phyloP scores from a whole-genome alignment of 2,329 filamentous ascomycete genomes.

The Tympanopsis confertula region DNA sequence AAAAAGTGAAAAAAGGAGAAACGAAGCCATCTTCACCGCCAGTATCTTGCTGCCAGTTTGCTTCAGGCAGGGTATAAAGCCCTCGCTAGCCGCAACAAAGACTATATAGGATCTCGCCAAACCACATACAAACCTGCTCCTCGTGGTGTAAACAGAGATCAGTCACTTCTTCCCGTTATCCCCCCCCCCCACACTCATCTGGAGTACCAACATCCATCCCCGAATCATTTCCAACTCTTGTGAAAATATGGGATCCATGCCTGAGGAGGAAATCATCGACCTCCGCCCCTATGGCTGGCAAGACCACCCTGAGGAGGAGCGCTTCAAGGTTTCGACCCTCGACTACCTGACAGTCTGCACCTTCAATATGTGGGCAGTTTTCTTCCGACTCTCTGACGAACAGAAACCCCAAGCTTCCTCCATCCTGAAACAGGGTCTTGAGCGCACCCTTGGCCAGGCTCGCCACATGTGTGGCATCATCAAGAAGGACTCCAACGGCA shows the following conservation, averaged over 20 bases:
- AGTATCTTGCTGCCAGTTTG: too few species aligned
- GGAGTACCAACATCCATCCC: too few species aligned
- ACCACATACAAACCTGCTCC: too few species aligned
- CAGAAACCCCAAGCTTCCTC: conserved; percentile 13
- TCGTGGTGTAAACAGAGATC: too few species aligned
- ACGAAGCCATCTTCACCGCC: too few species aligned
- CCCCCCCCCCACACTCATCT: too few species aligned
- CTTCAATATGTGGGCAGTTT: conserved; percentile 26
- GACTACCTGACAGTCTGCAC: conserved; percentile 18
- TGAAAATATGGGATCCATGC: conserved; percentile 15
- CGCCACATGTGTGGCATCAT: conserved; percentile 25
- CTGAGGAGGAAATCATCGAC: conserved; percentile 12
- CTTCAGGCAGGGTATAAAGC: too few species aligned
- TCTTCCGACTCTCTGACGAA: conserved; percentile 20
- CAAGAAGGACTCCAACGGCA: conserved; percentile 21
- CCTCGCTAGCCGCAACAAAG: too few species aligned
- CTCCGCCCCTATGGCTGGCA: conserved; percentile 23
- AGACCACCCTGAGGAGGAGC: conserved; percentile 21
- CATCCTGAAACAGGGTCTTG: conserved; percentile 19
- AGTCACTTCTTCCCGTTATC: too few species aligned
- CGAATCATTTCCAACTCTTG: too few species aligned
- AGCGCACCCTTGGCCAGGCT: conserved; percentile 21
- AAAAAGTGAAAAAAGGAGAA: too few species aligned
- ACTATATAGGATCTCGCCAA: too few species aligned
- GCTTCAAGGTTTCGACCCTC: conserved; percentile 21